Percentiles rank a stretch among this genome's conserved stretches.
These are phyloP conservation scores for maize (Zea mays) DNA, from an alignment of 176 grass and related monocot genomes.

Conservation along the genomic window DNA sequence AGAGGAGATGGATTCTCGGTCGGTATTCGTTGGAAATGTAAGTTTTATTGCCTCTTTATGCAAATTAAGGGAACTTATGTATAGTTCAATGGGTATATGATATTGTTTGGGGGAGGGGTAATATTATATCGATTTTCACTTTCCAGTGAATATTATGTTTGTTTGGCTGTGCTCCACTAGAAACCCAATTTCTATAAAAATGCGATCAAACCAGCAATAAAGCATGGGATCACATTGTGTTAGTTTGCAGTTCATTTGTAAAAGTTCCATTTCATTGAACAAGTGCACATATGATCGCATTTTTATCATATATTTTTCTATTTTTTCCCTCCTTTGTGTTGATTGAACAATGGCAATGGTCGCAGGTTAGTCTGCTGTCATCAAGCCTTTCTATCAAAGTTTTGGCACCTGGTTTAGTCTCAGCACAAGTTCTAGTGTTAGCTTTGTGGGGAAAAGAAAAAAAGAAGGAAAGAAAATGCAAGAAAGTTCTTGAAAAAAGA, in stretches of 20 bases:
- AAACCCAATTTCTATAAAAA: background rate
- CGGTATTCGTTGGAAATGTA: constrained; percentile 72
- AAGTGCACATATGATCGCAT: background rate
- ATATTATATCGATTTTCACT: background rate
- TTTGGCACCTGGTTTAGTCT: constrained; percentile 44
- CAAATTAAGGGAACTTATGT: background rate
- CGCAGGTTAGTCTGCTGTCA: constrained; percentile 64
- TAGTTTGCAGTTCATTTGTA: background rate
- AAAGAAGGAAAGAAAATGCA: background rate
- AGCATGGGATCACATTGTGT: too few relatives aligned
- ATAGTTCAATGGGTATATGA: background rate
- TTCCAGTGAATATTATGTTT: background rate
- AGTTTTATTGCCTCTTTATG: constrained; percentile 26
- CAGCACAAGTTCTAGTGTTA: constrained; percentile 51
- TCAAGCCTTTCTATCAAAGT: constrained; percentile 59
- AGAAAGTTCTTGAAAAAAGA: constrained; percentile 9
- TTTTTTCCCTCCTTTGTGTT: constrained; percentile 33
- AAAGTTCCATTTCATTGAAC: background rate
- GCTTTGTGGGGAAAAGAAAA: constrained; percentile 43
- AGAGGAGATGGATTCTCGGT: constrained; percentile 70
- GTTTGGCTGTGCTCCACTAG: constrained; percentile 2
- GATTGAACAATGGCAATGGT: constrained; percentile 57
- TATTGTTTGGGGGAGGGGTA: background rate
- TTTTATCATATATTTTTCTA: constrained; percentile 17
- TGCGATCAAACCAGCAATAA: too few relatives aligned